Evolutionary conservation across 352 stramenopile species (phyloP), one percentile per base, ranked within the genome.

Genomic region (Globisporangium heterothallicum): DNA sequence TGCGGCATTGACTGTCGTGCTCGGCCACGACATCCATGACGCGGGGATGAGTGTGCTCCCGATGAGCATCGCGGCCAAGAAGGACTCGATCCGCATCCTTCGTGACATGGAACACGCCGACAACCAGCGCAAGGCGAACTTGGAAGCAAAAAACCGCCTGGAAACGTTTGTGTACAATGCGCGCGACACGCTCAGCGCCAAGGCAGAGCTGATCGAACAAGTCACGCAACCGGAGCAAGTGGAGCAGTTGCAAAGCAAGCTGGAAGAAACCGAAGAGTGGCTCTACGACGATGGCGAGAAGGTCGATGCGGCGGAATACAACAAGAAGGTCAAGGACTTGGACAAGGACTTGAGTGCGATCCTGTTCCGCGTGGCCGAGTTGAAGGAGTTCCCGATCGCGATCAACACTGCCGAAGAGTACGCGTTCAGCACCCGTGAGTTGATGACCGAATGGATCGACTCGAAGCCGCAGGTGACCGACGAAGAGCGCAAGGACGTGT

Each of bases 91-190:
- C 49, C 66, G 63, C 29, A 79, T 86, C 57, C 61, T 89, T 30
- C 70, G 49, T 24, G 75, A 83, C 45, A 84, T 93, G 58, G 78
- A 86, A 40, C 66, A 77, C 46, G 78, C 70, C 4, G 86, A 95
- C 55, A 83, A 81, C 54, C 56, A 72, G 45, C 79, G 84, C 53
- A 68, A 67, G 24, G 74, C 72, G 19, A 85, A 91, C 38, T 45
- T 88, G 9, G 84, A 90, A 47, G 82, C 88, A 27, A 96, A 96
- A 61, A 97, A 97, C 70, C 86, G 77, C 25, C 78, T 97, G 16
- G 93, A 98, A 75, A 81, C 74, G 29, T 96, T 97, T 59, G 94
- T 98, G 43, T 98, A 98, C 64, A 81, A 77, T 43, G 83, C 96
- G 29, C 90, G 94, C 46, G 95, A 97, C 49, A 86, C 89, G 30